Percentiles rank a stretch among this genome's conserved stretches.
Evolutionary conservation across 148 eudicot genomes (phyloP).

Genomic region (Arbutus unedo): DNA sequence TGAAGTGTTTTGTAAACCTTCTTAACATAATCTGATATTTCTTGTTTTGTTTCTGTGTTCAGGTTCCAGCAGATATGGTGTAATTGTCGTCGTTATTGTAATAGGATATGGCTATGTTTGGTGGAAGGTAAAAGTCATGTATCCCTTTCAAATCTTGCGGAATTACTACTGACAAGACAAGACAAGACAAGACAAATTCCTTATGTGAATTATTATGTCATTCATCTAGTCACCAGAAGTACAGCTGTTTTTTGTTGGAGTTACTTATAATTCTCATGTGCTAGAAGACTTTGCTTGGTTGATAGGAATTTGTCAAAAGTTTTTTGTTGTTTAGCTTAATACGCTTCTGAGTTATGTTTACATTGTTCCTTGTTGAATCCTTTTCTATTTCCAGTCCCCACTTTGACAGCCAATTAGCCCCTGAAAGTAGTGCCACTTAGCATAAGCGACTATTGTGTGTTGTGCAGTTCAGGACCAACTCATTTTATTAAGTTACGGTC

Average conservation of each 20-base stretch:
- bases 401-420: too few species aligned
- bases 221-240: not conserved
- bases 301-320: not conserved
- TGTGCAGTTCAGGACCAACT: too few species aligned
- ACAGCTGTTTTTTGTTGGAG: not conserved
- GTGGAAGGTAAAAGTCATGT: slow-evolving; percentile 82
- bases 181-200: not conserved
- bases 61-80: slow-evolving; percentile 69
- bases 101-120: slow-evolving; percentile 78
- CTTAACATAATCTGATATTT: not conserved
- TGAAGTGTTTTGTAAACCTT: not conserved
- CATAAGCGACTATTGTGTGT: too few species aligned
- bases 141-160: not conserved
- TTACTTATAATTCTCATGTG: not conserved
- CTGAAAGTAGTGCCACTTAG: too few species aligned
- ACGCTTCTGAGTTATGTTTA: not conserved
- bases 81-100: slow-evolving; percentile 51
- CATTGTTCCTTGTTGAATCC: too few species aligned
- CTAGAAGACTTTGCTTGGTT: not conserved
- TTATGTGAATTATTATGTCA: not conserved
- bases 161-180: not conserved
- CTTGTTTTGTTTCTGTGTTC: slow-evolving; percentile 19
- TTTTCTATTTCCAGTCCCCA: too few species aligned
- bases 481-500: too few species aligned
- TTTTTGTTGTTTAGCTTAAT: not conserved